These are phyloP conservation scores for Globisporangium abappressorium DNA, from an alignment of 352 stramenopile species.

Conservation along the genomic window DNA sequence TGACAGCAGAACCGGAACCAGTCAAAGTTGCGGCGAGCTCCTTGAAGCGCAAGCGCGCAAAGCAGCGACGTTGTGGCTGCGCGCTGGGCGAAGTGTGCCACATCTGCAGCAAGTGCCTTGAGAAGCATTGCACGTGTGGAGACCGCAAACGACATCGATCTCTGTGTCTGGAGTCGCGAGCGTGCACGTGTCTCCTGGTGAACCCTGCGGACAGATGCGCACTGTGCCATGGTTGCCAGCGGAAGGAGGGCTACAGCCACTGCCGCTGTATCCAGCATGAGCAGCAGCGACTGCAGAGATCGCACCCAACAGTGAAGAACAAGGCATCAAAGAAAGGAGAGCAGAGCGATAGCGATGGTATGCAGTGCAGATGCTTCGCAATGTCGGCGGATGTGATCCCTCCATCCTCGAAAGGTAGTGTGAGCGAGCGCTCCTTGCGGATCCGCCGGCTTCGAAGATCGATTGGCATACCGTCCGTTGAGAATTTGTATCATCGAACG, in stretches of 20 bases:
- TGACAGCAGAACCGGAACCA: background rate
- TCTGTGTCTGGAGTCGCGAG: slow-evolving; percentile 59
- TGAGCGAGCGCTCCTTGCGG: slow-evolving; percentile 23
- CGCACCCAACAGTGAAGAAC: slow-evolving; percentile 15
- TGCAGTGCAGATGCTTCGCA: slow-evolving; percentile 39
- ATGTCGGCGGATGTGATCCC: slow-evolving; percentile 10
- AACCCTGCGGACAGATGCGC: slow-evolving; percentile 33
- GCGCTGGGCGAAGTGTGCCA: slow-evolving; percentile 43
- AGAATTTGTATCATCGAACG: slow-evolving; percentile 42
- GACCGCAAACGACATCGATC: slow-evolving; percentile 15
- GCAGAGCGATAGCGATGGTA: background rate
- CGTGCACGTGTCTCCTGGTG: slow-evolving; percentile 48
- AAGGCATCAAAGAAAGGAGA: slow-evolving; percentile 15
- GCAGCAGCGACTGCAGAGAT: slow-evolving; percentile 21
- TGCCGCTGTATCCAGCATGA: slow-evolving; percentile 63
- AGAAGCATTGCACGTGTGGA: slow-evolving; percentile 59
- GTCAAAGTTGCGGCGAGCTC: background rate
- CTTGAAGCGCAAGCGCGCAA: slow-evolving; percentile 12
- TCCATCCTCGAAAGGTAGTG: background rate
- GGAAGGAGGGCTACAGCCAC: slow-evolving; percentile 32
- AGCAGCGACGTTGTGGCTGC: slow-evolving; percentile 42
- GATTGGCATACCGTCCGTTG: slow-evolving; percentile 36
- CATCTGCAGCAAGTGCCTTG: slow-evolving; percentile 51
- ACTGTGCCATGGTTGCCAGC: slow-evolving; percentile 58
- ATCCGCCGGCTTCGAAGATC: slow-evolving; percentile 33